Evolutionary conservation across 768 basidiomycete species (phyloP).

Genomic region (Xerocomus brunneocitrinus): DNA sequence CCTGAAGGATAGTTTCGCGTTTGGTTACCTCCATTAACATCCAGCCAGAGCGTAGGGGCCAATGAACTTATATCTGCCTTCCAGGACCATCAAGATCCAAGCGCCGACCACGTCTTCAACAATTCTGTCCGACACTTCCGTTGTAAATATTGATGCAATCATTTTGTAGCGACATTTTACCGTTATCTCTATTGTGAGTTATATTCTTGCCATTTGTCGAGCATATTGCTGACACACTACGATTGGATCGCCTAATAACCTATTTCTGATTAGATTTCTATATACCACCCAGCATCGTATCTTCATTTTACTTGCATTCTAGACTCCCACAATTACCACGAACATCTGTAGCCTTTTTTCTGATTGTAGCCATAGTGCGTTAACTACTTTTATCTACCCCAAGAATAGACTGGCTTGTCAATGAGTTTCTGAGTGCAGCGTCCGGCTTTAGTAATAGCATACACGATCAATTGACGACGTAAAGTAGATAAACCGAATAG

Average conservation of each 20-base stretch:
- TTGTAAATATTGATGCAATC: background rate
- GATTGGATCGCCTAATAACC: constrained; percentile 2
- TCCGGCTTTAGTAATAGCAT: too few species aligned
- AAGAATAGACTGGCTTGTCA: background rate
- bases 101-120: background rate
- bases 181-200: constrained; percentile 1
- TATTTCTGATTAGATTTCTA: background rate
- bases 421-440: background rate
- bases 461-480: background rate
- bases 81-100: background rate
- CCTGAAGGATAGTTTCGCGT: background rate
- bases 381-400: background rate
- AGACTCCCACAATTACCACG: background rate
- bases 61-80: background rate
- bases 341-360: constrained; percentile 1
- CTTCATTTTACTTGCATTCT: background rate
- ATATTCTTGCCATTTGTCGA: background rate
- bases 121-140: background rate
- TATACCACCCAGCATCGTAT: background rate
- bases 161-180: background rate
- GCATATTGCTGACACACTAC: background rate
- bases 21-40: background rate
- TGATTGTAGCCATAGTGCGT: constrained; percentile 20
- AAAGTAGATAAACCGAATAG: background rate
- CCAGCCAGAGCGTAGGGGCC: background rate